These are phyloP conservation scores for Sungouiozyma ichnusensis DNA, from an alignment of 805 yeast genomes.

Conservation along the genomic window DNA sequence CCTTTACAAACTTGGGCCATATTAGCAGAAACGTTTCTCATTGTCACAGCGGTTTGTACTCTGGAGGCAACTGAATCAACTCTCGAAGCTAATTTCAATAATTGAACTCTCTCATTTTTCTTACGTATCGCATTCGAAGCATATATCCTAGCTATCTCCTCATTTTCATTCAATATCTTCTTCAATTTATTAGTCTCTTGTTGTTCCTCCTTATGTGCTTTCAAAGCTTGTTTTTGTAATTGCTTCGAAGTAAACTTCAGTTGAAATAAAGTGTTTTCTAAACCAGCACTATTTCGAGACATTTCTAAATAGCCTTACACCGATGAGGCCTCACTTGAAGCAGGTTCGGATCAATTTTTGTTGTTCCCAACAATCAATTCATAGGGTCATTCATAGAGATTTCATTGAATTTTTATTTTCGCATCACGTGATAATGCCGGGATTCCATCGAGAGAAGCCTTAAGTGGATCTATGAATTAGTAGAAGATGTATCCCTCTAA, in stretches of 20 bases:
- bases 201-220: slow-evolving; percentile 83
- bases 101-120: slow-evolving; percentile 71
- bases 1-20: slow-evolving; percentile 91
- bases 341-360: too few species aligned
- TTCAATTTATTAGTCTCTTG: slow-evolving; percentile 81
- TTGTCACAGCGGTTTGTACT: slow-evolving; percentile 95
- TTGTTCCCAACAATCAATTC: too few species aligned
- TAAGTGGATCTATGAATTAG: too few species aligned
- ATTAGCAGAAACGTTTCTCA: slow-evolving; percentile 89
- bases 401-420: too few species aligned
- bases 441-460: too few species aligned
- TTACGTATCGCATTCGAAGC: slow-evolving; percentile 95
- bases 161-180: slow-evolving; percentile 39
- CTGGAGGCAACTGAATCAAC: slow-evolving; percentile 94
- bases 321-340: neutral
- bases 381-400: neutral
- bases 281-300: slow-evolving; percentile 26
- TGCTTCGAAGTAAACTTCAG: slow-evolving; percentile 83
- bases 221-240: slow-evolving; percentile 77
- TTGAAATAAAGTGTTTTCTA: slow-evolving; percentile 29
- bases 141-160: slow-evolving; percentile 85
- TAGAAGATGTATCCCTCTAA: too few species aligned
- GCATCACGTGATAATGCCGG: too few species aligned
- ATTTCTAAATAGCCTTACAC: too few species aligned
- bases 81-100: slow-evolving; percentile 73